Evolutionary conservation across 148 eudicot genomes (phyloP), one percentile per base, ranked within the genome.

Genomic region (Diospyros kaki): DNA sequence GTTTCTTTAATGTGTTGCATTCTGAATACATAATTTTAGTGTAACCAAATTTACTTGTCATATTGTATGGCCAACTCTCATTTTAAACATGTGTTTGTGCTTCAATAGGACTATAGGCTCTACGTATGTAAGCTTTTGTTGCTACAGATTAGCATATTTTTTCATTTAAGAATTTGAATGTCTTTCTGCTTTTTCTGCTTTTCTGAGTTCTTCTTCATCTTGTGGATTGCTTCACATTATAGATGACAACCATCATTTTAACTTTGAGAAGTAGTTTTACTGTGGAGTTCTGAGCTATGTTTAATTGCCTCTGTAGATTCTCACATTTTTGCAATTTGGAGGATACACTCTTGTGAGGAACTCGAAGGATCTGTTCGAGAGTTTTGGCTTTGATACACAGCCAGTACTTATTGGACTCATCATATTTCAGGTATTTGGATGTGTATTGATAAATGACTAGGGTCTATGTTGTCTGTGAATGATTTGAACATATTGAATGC

Each of bases 371-470:
- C 84, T 96, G 73, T 96, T 96, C 70, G 87, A 83, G 81, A 96
- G 98, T 83, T 96, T 96, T 81, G 99, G 99, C 12, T 96, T 96
- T 80, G 94, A 87, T 81, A 87, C 89, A 5, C 99, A 96, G 76
- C 97, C 99, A 53, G 99, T 96, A 52, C 94, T 96, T 70, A 96
- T 96, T 79, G 99, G 99, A 58, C 97, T 96, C 74, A 93, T 96
- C 77, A 82, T 96, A 62, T 96, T 93, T 83, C 99, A 96, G 99
- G 99, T 93, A 82, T 78, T 75, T 10, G 42, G 44, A 53, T 41
- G 8, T 76, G 11, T 42, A 14, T 40, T 10, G 2, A 8, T 63
- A 60, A 61, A 44, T 9, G 39, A 4, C 42, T 38, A 39, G 15
- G 66, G 12, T 5, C 53, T 12, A 66, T 51, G 73, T 13, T 5